Base-by-base conservation (phyloP, 2,329 filamentous ascomycete genomes). In the Exserohilum rostratum region DNA sequence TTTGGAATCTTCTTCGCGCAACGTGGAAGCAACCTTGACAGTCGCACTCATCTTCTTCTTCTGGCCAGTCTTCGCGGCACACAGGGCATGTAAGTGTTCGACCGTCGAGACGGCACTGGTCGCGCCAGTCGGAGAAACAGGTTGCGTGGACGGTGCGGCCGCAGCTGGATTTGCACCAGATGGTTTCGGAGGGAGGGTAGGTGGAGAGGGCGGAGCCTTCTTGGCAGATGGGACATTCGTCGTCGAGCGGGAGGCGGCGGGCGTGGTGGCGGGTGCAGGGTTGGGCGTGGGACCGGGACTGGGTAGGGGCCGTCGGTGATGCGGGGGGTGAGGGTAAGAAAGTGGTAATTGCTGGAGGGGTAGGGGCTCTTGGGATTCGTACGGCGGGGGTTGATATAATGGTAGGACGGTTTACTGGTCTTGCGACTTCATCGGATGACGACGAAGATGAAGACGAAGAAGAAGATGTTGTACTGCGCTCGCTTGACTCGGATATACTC, bases 141-240 rank as follows among this genome's bases (percentile, higher is more conserved):
- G 34, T 18, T 15, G 47, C 51, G 46, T 67, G 65, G 1, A 67
- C 34, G 0, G 47, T 54, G 0, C 47, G 49, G 1, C 64, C 64
- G 49, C 65, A 65, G 12, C 37, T 37, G 5, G 50, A 55, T 27
- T 57, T 57, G 45, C 64, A 67, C 64, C 65, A 68, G 9, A 60
- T 52, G 0, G 66, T 37, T 10, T 57, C 55, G 0, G 44, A n/a
- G 2, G 53, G 35, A 1, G 37, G 15, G 5, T 29, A 38, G 2
- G 57, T 30, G 5, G 55, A 53, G 2, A 62, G 45, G 7, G 15
- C 39, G 3, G 11, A 39, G 43, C 51, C 56, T 2, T 58, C 54
- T 29, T 61, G 55, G 47, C 64, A 70, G 13, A 68, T 68, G 5
- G 62, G 46, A n/a, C 65, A 68, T 3, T 60, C 49, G 15, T 57